Percentiles rank a stretch among this genome's conserved stretches.
Conservation (phyloP, 2,329 filamentous ascomycete species). For the Zymoseptoria tritici region DNA sequence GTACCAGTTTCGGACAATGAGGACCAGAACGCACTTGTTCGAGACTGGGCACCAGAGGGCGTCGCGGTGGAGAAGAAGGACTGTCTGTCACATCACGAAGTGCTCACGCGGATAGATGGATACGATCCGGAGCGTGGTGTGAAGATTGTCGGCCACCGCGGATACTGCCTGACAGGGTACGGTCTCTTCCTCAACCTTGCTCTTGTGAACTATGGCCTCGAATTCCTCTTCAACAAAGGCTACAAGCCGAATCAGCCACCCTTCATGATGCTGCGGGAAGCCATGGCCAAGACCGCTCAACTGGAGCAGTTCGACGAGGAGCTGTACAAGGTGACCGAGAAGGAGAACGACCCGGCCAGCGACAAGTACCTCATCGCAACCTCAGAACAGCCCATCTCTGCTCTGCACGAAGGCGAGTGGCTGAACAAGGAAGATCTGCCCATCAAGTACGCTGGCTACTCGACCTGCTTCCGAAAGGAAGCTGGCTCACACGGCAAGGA, state of each 20-base stretch:
- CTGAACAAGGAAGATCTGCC: constrained; percentile 75
- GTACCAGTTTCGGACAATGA: constrained; percentile 80
- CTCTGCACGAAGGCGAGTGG: constrained; percentile 85
- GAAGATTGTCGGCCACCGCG: constrained; percentile 89
- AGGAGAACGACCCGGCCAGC: constrained; percentile 68
- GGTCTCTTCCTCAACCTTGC: constrained; percentile 89
- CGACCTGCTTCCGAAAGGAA: constrained; percentile 92
- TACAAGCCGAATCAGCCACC: constrained; percentile 58
- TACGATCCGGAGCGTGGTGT: constrained; percentile 89
- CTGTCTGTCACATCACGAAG: constrained; percentile 86
- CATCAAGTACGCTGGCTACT: constrained; percentile 82
- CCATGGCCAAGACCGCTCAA: constrained; percentile 98
- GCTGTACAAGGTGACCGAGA: constrained; percentile 86
- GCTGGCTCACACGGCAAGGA: constrained; percentile 87
- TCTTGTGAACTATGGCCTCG: constrained; percentile 87
- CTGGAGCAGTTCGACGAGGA: constrained; percentile 97
- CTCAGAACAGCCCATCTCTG: constrained; percentile 90
- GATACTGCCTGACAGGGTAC: constrained; percentile 85
- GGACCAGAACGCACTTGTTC: constrained; percentile 69
- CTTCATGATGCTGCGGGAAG: constrained; percentile 88
- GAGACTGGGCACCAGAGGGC: constrained; percentile 74
- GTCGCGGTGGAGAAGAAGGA: constrained; percentile 66
- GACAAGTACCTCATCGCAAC: constrained; percentile 83
- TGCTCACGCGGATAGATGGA: constrained; percentile 77
- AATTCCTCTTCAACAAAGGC: constrained; percentile 74